Percentiles rank a stretch among this genome's conserved stretches.
phyloP scores from a whole-genome alignment of 495 filamentous ascomycete genomes.

The Aspergillus haitiensis region DNA sequence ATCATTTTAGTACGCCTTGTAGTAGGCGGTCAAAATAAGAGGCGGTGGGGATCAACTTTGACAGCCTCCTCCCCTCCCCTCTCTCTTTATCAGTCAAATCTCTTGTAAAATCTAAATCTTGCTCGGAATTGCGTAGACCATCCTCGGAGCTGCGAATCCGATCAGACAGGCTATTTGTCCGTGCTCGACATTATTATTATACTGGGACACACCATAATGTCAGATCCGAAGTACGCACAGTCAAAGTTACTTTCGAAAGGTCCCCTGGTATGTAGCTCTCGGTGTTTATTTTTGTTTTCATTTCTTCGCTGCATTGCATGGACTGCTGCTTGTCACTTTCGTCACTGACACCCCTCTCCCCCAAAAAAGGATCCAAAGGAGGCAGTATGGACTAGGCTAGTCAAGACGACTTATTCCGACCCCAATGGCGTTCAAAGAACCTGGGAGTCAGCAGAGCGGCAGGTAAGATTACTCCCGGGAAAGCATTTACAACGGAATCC shows the following conservation, averaged over 20 bases:
- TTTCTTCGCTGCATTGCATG: background rate
- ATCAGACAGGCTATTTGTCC: background rate
- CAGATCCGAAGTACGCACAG: slow-evolving; percentile 14
- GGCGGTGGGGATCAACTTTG: background rate
- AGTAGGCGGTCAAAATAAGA: background rate
- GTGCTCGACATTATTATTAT: slow-evolving; percentile 2
- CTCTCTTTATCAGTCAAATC: background rate
- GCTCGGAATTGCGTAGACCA: too few relatives aligned
- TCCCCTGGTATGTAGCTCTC: slow-evolving; percentile 22
- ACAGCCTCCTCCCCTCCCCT: background rate
- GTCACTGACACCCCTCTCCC: background rate
- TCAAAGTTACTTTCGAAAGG: slow-evolving; percentile 23
- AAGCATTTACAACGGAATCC: background rate
- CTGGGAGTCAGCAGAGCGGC: slow-evolving; percentile 81
- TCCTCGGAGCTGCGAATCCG: too few relatives aligned
- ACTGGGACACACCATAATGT: slow-evolving; percentile 6
- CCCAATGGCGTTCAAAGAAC: slow-evolving; percentile 65
- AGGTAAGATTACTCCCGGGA: slow-evolving; percentile 33
- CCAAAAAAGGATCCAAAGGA: slow-evolving; percentile 48
- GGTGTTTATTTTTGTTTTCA: background rate
- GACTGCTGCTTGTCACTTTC: background rate
- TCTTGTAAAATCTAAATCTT: background rate
- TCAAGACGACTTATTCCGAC: slow-evolving; percentile 72
- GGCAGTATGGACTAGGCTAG: slow-evolving; percentile 72
- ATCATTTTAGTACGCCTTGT: background rate